Evolutionary conservation across 768 basidiomycete species (phyloP), one percentile per base, ranked within the genome.

Genomic region (Trametes cingulata): DNA sequence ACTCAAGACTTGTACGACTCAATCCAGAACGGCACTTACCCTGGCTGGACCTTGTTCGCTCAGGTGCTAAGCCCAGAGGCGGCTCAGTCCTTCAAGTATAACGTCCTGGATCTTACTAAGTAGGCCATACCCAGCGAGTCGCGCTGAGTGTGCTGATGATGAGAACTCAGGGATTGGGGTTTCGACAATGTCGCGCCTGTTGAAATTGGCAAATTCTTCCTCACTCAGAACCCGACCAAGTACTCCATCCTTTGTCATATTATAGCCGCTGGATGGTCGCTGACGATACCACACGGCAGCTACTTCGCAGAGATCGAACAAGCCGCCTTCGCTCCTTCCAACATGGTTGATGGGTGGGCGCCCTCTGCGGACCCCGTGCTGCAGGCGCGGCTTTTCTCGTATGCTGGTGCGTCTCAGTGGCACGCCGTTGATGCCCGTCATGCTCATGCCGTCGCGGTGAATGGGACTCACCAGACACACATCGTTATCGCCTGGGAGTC

Each of bases 41-140:
- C 85, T 24, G 78, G 79, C 62, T 85, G 81, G 80, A 84, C 83
- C 51, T 65, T 85, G 17, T 83, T 81, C 63, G 80, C 83, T 13
- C 84, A 85, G 72, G 77, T 75, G 22, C 77, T 85, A 76, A 80
- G 80, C 1, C 71, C 79, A 9, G 64, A 80, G 59, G 74, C 85
- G 66, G 84, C 84, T 15, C 77, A 82, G 71, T 76, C 76, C 39
- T 79, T 76, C 69, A 75, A 73, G 67, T 76, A 78, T 72, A 82
- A 83, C 66, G 75, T 85, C 42, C 73, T 80, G 36, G 81, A 83
- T 63, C 71, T 82, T 17, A 82, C 79, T 59, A 82, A 82, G 76
- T 70, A 65, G n/a, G 60, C 56, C 10, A 33, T 33, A 10, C 29
- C 29, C 4, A 33, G 29, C 29, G 29, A 33, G 29, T 10, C 29